Conservation (phyloP, 352 stramenopile species). For the Phytophthora nicotianae region DNA sequence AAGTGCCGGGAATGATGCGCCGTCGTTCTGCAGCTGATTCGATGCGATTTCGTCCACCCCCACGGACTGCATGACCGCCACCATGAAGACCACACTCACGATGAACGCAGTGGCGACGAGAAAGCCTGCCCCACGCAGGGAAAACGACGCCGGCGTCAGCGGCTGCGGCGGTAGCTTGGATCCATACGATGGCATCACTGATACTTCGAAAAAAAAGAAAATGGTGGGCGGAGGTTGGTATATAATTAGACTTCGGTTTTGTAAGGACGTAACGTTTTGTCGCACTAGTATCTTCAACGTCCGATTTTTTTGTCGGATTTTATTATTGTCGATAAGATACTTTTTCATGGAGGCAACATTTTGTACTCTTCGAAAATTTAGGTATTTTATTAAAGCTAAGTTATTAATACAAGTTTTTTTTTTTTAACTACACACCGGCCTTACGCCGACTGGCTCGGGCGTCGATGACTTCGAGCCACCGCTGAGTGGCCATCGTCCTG, state of each 20-base stretch:
- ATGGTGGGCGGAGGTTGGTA: background rate
- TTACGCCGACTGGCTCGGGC: conserved; percentile 16
- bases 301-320: conserved; percentile 1
- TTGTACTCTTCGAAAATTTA: no score
- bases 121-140: conserved; percentile 26
- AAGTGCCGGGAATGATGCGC: conserved; percentile 18
- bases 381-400: no score
- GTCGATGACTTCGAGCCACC: conserved; percentile 67
- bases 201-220: background rate
- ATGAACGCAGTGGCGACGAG: conserved; percentile 39
- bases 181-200: conserved; percentile 24
- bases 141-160: conserved; percentile 33
- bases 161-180: conserved; percentile 21
- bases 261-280: conserved; percentile 2
- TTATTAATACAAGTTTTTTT: no score
- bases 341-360: no score
- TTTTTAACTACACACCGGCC: conserved; percentile 5
- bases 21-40: conserved; percentile 10
- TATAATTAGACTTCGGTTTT: conserved; percentile 12
- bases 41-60: conserved; percentile 25
- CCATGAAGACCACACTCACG: conserved; percentile 42
- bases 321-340: no score
- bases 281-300: conserved; percentile 10
- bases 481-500: conserved; percentile 65
- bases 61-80: conserved; percentile 37